These are phyloP conservation scores for Teratosphaeria pseudoeucalypti DNA, from an alignment of 2,329 filamentous ascomycete genomes.

Conservation along the genomic window DNA sequence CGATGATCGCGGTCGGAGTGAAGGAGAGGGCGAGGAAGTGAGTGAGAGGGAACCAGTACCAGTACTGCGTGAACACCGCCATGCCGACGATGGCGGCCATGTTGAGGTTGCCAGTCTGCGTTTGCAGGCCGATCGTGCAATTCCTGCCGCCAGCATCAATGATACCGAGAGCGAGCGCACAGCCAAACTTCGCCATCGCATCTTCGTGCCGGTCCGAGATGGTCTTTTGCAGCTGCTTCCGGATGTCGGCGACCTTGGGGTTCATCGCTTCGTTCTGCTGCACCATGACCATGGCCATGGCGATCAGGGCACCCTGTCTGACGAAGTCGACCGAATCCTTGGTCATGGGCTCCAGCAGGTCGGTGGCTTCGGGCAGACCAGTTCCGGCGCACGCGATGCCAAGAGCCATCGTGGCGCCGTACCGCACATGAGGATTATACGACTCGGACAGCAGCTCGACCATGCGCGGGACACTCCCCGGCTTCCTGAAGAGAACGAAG, in stretches of 20 bases:
- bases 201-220: constrained; percentile 92
- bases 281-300: constrained; percentile 96
- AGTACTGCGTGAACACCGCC: constrained; percentile 97
- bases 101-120: constrained; percentile 95
- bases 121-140: constrained; percentile 95
- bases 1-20: constrained; percentile 92
- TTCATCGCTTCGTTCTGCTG: constrained; percentile 99
- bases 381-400: constrained; percentile 97
- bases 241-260: constrained; percentile 81
- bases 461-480: constrained; percentile 94
- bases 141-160: constrained; percentile 97
- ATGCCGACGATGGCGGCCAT: constrained; percentile 97
- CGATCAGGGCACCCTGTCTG: constrained; percentile 87
- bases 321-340: constrained; percentile 99
- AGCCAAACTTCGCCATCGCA: constrained; percentile 98
- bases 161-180: constrained; percentile 85
- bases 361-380: constrained; percentile 89
- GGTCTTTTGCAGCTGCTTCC: constrained; percentile 90
- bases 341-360: constrained; percentile 96
- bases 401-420: constrained; percentile 94
- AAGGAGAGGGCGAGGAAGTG: constrained; percentile 95
- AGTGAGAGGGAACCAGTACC: constrained; percentile 99
- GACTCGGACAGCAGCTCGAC: constrained; percentile 96
- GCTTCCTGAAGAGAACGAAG: constrained; percentile 97
- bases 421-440: constrained; percentile 96